Percentiles rank a stretch among this genome's conserved stretches.
phyloP scores from a whole-genome alignment of 768 basidiomycete species.

The Cyclocybe cylindracea region DNA sequence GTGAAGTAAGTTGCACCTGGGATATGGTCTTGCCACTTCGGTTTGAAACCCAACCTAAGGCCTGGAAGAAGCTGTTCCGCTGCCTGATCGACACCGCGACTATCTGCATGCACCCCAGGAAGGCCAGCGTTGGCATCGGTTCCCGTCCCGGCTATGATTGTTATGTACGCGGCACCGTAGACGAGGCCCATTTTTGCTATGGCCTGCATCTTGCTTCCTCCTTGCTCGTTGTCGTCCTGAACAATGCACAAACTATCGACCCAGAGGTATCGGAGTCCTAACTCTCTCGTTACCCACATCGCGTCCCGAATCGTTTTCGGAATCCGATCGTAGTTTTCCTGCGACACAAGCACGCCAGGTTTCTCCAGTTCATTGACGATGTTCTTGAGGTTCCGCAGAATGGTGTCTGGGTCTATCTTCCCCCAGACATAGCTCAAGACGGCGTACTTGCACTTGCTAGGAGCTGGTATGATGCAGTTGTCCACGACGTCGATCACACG shows the following conservation, averaged over 20 bases:
- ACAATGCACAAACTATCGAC: slow-evolving; percentile 10
- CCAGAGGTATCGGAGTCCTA: slow-evolving; percentile 8
- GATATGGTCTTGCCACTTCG: not conserved
- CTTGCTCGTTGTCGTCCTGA: slow-evolving; percentile 5
- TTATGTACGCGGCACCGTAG: slow-evolving; percentile 1
- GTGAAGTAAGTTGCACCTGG: not conserved
- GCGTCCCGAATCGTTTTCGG: slow-evolving; percentile 10
- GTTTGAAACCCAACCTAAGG: not conserved
- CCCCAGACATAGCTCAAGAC: slow-evolving; percentile 12
- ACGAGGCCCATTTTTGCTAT: slow-evolving; percentile 10
- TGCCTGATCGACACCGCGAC: not conserved
- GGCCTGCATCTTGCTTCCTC: slow-evolving; percentile 3
- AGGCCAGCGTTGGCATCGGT: slow-evolving; percentile 9
- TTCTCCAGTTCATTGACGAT: not conserved
- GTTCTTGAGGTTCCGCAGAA: slow-evolving; percentile 1
- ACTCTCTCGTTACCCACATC: slow-evolving; percentile 2
- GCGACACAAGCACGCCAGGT: slow-evolving; percentile 3
- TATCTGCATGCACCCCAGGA: slow-evolving; percentile 2
- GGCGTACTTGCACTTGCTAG: slow-evolving; percentile 3
- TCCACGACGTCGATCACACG: slow-evolving; percentile 13
- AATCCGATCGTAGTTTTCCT: not conserved
- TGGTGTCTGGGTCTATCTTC: not conserved
- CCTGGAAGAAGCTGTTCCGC: slow-evolving; percentile 7
- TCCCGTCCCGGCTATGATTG: slow-evolving; percentile 7
- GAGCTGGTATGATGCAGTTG: slow-evolving; percentile 9